phyloP scores from a whole-genome alignment of 2,329 filamentous ascomycete genomes.

The Ophiostoma sp. region DNA sequence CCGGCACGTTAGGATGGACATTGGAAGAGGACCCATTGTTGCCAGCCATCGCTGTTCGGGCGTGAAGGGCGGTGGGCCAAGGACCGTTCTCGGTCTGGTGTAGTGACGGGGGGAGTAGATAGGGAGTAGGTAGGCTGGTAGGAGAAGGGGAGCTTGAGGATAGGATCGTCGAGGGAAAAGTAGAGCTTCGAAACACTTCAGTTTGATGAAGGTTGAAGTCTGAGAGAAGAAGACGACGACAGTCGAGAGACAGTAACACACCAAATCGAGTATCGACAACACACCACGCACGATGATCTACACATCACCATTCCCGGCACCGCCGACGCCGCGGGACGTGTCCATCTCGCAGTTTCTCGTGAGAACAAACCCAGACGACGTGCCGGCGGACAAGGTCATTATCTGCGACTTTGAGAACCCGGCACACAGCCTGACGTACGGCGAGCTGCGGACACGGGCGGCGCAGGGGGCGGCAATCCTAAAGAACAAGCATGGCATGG shows the following conservation, averaged over 20 bases:
- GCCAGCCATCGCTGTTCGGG: neutral
- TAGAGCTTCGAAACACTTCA: neutral
- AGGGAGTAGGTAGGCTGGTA: neutral
- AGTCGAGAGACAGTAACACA: neutral
- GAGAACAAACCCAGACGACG: slow-evolving; percentile 33
- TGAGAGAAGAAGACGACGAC: neutral
- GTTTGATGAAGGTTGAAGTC: neutral
- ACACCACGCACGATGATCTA: slow-evolving; percentile 18
- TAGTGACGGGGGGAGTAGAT: neutral
- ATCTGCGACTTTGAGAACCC: slow-evolving; percentile 33
- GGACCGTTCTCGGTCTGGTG: neutral
- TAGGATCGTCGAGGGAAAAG: neutral
- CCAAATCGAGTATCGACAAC: no score
- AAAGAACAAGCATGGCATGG: neutral
- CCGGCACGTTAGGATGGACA: neutral
- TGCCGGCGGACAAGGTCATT: slow-evolving; percentile 30
- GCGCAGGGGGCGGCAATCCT: slow-evolving; percentile 19
- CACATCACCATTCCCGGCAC: slow-evolving; percentile 12
- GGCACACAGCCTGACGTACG: slow-evolving; percentile 19
- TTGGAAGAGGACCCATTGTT: neutral
- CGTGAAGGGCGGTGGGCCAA: neutral
- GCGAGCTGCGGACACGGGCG: slow-evolving; percentile 23
- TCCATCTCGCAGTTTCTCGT: slow-evolving; percentile 34
- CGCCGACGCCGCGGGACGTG: slow-evolving; percentile 29
- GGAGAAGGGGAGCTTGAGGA: neutral